A percentile compares a stretch with the other conserved stretches of the same genome.
Evolutionary conservation across 208 protist genomes (phyloP).

Genomic region (Spongospora subterranea): DNA sequence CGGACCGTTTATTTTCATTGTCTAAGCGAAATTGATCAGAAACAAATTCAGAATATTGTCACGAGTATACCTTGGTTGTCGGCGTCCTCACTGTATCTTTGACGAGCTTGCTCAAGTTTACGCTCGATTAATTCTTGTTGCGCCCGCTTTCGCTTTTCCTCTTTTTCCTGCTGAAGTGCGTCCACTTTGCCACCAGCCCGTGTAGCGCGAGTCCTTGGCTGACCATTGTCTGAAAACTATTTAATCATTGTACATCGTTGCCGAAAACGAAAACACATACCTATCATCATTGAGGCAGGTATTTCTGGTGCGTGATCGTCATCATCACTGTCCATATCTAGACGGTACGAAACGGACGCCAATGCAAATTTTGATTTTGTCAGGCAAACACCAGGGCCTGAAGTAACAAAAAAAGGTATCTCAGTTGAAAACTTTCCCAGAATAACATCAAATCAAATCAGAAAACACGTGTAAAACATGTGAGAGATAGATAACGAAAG

Average conservation of each 20-base stretch:
- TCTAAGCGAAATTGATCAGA: not conserved
- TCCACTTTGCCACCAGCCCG: not conserved
- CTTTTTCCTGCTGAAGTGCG: slow-evolving; percentile 32
- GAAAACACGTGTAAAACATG: too few species aligned
- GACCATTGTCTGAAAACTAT: not conserved
- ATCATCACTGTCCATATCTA: slow-evolving; percentile 6
- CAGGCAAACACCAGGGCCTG: not conserved
- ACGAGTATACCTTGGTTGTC: not conserved
- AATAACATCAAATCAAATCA: too few species aligned
- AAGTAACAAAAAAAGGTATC: not conserved
- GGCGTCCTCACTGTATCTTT: slow-evolving; percentile 17
- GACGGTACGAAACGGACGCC: not conserved
- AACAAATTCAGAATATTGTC: not conserved
- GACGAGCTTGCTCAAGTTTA: not conserved
- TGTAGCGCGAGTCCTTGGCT: not conserved
- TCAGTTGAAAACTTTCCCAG: too few species aligned
- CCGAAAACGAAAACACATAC: not conserved
- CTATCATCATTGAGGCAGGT: slow-evolving; percentile 2
- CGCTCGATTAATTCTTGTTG: slow-evolving; percentile 41
- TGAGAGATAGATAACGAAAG: not conserved
- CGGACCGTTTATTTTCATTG: not conserved
- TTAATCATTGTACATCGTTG: not conserved
- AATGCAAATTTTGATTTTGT: slow-evolving; percentile 18
- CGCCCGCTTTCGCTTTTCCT: slow-evolving; percentile 17
- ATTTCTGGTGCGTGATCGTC: not conserved